A percentile compares a stretch with the other conserved stretches of the same genome.
phyloP scores from a whole-genome alignment of 768 basidiomycete species.

The Macrolepiota albuminosa region DNA sequence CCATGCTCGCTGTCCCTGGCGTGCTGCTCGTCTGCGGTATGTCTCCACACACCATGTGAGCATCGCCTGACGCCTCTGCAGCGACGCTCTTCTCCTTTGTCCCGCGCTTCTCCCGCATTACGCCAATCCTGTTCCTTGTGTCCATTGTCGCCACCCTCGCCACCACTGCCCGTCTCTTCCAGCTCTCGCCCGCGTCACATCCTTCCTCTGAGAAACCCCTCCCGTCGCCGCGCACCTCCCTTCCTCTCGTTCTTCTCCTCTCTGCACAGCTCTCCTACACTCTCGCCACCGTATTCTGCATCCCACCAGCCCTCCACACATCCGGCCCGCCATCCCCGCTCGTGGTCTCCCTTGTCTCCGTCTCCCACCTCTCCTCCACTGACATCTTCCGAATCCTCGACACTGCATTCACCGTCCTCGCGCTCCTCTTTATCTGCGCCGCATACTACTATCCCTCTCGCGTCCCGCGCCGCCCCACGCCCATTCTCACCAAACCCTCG shows the following conservation, averaged over 20 bases:
- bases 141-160: constrained; percentile 7
- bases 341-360: background rate
- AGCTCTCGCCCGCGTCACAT: too few relatives aligned
- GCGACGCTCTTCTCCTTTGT: constrained; percentile 6
- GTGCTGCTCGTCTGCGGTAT: constrained; percentile 7
- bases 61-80: background rate
- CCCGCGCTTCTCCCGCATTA: background rate
- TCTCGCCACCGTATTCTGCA: background rate
- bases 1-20: background rate
- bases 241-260: background rate
- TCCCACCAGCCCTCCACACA: constrained; percentile 1
- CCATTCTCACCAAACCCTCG: background rate
- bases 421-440: background rate
- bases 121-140: constrained; percentile 3
- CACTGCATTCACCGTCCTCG: constrained; percentile 1
- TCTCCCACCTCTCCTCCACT: background rate
- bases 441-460: background rate
- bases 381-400: background rate
- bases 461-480: background rate
- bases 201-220: constrained; percentile 5
- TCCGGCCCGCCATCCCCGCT: background rate
- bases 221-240: background rate
- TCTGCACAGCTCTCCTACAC: constrained; percentile 4
- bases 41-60: background rate
- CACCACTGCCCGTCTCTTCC: background rate